These are phyloP conservation scores for Aurinia saxatilis DNA, from an alignment of 345 rosid genomes.

Conservation along the genomic window DNA sequence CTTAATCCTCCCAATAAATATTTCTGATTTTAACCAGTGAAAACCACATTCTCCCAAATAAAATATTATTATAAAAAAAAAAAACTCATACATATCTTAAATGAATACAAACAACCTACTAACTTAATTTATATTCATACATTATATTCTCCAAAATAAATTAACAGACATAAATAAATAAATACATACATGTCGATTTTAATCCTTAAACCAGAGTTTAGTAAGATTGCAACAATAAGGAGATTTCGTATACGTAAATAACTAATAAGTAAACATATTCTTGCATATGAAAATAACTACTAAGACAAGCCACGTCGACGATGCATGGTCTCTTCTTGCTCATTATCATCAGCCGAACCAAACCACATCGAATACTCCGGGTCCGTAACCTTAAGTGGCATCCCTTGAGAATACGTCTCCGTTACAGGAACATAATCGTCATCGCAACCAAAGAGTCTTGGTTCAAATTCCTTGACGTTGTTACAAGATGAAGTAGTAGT, in stretches of 20 bases:
- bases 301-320: slow-evolving; percentile 18
- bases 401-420: slow-evolving; percentile 7
- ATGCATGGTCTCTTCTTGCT: slow-evolving; percentile 7
- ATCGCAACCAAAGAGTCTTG: slow-evolving; percentile 5
- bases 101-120: neutral
- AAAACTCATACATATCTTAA: too few relatives aligned
- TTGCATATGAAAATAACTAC: neutral
- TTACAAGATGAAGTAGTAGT: slow-evolving; percentile 4
- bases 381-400: slow-evolving; percentile 6
- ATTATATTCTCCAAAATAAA: neutral
- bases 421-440: neutral
- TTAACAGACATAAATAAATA: neutral
- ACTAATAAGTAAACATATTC: neutral
- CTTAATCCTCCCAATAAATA: too few relatives aligned
- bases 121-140: neutral
- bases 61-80: too few relatives aligned
- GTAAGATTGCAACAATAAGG: neutral
- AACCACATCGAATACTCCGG: slow-evolving; percentile 9
- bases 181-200: neutral
- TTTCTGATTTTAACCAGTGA: too few relatives aligned
- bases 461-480: neutral
- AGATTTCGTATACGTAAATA: too few relatives aligned
- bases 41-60: too few relatives aligned
- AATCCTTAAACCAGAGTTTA: neutral
- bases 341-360: slow-evolving; percentile 8